Evolutionary conservation across 2,329 filamentous ascomycete genomes (phyloP), one percentile per base, ranked within the genome.

Genomic region (Aotearoamyces nothofagi): DNA sequence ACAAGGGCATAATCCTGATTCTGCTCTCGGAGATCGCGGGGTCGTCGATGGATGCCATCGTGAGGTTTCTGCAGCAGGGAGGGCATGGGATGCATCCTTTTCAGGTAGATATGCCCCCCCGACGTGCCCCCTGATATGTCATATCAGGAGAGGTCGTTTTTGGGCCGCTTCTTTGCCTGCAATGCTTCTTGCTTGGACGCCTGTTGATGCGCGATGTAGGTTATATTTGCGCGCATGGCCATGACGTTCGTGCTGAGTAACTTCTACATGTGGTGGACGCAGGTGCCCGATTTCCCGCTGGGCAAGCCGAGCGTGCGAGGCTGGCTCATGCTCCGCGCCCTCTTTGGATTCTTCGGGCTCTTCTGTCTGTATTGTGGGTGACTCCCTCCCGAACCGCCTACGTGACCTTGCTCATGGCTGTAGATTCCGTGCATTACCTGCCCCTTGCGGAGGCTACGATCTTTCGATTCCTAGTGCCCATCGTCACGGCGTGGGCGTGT

Each of bases 401-500:
- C 12, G n/a, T 11, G n/a, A 15, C 24, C 19, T 22, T 5, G 9
- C 4, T 12, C 5, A n/a, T n/a, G n/a, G n/a, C n/a, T n/a, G n/a
- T 14, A 49, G 46, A 48, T 27, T 48, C 46, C 2, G 40, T 50
- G 32, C 66, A 81, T 44, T 92, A 92, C 43, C 66, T 93, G 2
- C 80, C 82, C 0, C 64, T 93, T 2, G 78, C 83, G 9, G 86
- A 94, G 50, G 81, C 84, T 2, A 92, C 82, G 0, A 84, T 93
- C 15, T 77, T 94, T 32, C 86, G 82, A 5, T 94, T 93, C 47
- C 62, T 94, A 4, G 70, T 78, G 0, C 86, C 86, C 0, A 76
- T 78, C n/a, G 61, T 90, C 8, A 70, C 81, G 5, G 83, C 82
- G 32, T 82, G 82, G 56, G 64, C 78, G 9, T 92, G 83, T 48